A percentile compares a stretch with the other conserved stretches of the same genome.
phyloP scores from a whole-genome alignment of 176 grass and related monocot species.

The Bromus sterilis region DNA sequence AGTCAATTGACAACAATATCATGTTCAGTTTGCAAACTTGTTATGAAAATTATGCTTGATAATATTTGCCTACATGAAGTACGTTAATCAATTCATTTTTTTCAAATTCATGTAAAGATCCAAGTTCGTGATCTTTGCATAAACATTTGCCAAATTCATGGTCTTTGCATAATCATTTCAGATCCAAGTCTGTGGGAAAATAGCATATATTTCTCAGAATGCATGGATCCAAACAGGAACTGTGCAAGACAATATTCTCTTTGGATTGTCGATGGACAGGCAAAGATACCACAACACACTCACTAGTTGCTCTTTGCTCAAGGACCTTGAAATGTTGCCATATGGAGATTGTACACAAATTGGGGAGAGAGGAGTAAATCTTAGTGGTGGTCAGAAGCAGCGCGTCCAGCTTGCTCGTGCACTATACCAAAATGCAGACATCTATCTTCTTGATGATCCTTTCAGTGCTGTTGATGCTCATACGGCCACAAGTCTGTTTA shows the following conservation, averaged over 20 bases:
- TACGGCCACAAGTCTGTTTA: conserved; percentile 77
- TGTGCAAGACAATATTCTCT: conserved; percentile 86
- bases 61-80: neutral
- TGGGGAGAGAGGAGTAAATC: conserved; percentile 84
- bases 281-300: conserved; percentile 74
- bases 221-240: conserved; percentile 95
- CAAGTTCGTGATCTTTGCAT: neutral
- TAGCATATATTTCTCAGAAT: conserved; percentile 80
- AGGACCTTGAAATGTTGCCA: conserved; percentile 77
- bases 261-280: conserved; percentile 56
- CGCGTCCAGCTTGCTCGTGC: conserved; percentile 86
- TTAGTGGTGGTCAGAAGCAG: conserved; percentile 96
- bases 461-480: conserved; percentile 96
- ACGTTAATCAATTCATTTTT: conserved; percentile 4
- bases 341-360: conserved; percentile 77
- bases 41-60: neutral
- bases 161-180: conserved; percentile 25
- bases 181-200: conserved; percentile 71
- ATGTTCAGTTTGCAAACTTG: neutral
- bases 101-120: too few relatives aligned
- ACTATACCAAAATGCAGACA: conserved; percentile 75
- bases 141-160: neutral
- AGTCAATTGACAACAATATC: neutral
- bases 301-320: conserved; percentile 50
- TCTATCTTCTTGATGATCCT: conserved; percentile 92